phyloP scores from a whole-genome alignment of 345 rosid genomes.

The Salix koriyanagi region DNA sequence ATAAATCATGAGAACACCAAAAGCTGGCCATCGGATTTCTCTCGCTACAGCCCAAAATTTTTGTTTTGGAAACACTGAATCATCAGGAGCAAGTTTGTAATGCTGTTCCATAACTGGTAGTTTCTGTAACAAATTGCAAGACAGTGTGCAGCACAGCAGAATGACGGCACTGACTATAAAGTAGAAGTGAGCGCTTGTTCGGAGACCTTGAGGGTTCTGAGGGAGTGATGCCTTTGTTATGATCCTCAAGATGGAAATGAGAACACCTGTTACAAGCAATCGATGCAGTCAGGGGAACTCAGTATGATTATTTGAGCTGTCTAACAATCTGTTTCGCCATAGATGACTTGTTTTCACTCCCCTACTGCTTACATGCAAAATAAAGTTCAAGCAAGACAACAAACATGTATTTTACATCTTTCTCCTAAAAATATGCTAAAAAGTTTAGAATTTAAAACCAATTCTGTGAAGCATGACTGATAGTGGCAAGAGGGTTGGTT shows the following conservation, averaged over 20 bases:
- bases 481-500: background rate
- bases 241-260: constrained; percentile 69
- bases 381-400: background rate
- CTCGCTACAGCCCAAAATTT: constrained; percentile 45
- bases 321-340: background rate
- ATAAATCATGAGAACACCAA: constrained; percentile 58
- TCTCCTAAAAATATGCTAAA: background rate
- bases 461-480: background rate
- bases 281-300: background rate
- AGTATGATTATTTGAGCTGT: background rate
- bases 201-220: constrained; percentile 60
- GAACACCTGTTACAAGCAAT: constrained; percentile 48
- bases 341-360: background rate
- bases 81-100: constrained; percentile 22
- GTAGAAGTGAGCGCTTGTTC: constrained; percentile 71
- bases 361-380: background rate
- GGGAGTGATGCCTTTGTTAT: constrained; percentile 81
- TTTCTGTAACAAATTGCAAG: constrained; percentile 60
- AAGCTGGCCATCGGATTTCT: constrained; percentile 54
- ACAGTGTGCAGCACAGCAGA: constrained; percentile 56
- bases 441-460: background rate
- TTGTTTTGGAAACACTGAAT: constrained; percentile 30
- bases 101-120: constrained; percentile 68
- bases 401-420: background rate
- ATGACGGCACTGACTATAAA: constrained; percentile 62